Evolutionary conservation across 129 eudicot genomes (phyloP).

Genomic region (Lonicera japonica): DNA sequence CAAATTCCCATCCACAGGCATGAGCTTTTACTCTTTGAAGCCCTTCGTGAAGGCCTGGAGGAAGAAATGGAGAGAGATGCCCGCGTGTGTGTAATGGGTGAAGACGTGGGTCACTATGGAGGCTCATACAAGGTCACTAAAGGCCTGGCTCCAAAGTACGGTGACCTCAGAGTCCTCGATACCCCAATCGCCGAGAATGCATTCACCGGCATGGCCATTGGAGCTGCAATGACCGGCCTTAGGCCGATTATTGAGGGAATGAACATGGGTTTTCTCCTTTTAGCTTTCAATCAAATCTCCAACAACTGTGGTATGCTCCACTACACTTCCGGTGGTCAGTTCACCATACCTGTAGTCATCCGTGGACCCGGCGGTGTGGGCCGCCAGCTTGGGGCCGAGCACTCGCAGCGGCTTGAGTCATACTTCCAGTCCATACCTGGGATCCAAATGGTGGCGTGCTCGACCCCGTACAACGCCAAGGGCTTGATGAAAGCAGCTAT

Average conservation of each 20-base stretch:
- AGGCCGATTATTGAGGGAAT: constrained; percentile 89
- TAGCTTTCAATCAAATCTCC: constrained; percentile 93
- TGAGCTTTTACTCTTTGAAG: constrained; percentile 91
- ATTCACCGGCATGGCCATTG: constrained; percentile 93
- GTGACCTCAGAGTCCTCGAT: constrained; percentile 88
- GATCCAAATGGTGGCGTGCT: constrained; percentile 96
- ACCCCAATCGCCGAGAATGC: constrained; percentile 96
- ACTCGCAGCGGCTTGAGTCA: constrained; percentile 87
- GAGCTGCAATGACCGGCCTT: constrained; percentile 95
- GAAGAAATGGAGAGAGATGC: constrained; percentile 96
- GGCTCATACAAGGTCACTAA: constrained; percentile 96
- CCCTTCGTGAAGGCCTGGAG: constrained; percentile 94
- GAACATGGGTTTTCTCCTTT: constrained; percentile 97
- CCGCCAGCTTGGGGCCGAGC: constrained; percentile 95
- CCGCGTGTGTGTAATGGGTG: constrained; percentile 88
- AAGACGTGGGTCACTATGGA: constrained; percentile 98
- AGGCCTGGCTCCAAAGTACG: constrained; percentile 80
- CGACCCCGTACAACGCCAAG: constrained; percentile 91
- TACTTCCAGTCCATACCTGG: constrained; percentile 95
- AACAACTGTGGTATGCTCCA: constrained; percentile 99
- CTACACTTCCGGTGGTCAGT: constrained; percentile 96
- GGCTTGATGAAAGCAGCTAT: constrained; percentile 97
- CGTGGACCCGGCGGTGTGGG: constrained; percentile 98
- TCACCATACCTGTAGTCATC: constrained; percentile 84
- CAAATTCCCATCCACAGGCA: constrained; percentile 43